Percentiles rank a stretch among this genome's conserved stretches.
Conservation (phyloP, 306 rosid species). For the Vigna radiata region DNA sequence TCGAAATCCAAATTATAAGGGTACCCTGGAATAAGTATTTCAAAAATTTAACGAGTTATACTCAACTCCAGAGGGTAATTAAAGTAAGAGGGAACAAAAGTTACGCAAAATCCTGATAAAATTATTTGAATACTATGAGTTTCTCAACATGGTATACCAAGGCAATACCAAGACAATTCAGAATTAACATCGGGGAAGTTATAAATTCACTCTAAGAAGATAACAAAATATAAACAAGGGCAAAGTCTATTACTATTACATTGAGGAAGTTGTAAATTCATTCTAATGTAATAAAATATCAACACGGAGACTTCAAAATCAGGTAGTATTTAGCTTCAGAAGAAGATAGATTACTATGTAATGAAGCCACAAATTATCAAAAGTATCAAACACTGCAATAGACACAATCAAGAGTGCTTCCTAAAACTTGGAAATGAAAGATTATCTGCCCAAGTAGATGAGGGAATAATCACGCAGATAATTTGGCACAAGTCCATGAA, state of each 20-base stretch:
- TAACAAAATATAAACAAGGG: constrained; percentile 20
- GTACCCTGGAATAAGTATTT: constrained; percentile 59
- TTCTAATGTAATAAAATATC: too few relatives aligned
- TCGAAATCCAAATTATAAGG: constrained; percentile 95
- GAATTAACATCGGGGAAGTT: not conserved
- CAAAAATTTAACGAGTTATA: constrained; percentile 27
- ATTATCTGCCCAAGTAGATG: not conserved
- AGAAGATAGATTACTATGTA: constrained; percentile 7
- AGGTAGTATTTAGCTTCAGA: constrained; percentile 8
- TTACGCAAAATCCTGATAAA: constrained; percentile 14
- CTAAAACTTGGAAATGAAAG: constrained; percentile 9
- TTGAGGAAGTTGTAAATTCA: too few relatives aligned
- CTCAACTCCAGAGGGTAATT: constrained; percentile 9
- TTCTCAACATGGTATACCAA: constrained; percentile 1
- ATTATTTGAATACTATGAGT: constrained; percentile 8
- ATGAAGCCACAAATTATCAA: constrained; percentile 17
- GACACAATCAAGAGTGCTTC: constrained; percentile 15
- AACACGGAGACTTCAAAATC: constrained; percentile 10
- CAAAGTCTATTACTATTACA: not conserved
- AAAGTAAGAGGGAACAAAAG: not conserved
- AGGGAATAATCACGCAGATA: not conserved
- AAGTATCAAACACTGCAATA: constrained; percentile 8
- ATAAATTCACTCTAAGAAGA: constrained; percentile 8
- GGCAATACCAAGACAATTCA: constrained; percentile 5
- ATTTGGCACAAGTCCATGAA: constrained; percentile 3